These are phyloP conservation scores for Cinnamomum chago DNA, from an alignment of 164 flowering plant species.

Conservation along the genomic window DNA sequence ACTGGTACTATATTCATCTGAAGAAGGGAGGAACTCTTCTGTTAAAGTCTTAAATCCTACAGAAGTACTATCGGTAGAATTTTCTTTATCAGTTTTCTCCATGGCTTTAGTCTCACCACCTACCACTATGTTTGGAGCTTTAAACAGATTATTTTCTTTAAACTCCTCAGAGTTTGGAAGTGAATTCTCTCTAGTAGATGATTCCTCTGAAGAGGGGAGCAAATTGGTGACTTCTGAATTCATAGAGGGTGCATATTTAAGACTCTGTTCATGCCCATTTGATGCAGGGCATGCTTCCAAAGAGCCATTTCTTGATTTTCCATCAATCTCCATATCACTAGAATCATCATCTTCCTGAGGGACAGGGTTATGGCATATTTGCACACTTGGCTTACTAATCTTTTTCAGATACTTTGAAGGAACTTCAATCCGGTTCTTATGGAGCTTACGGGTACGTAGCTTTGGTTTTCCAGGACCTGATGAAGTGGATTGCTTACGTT, in stretches of 20 bases:
- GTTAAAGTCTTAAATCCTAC: background rate
- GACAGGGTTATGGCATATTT: conserved; percentile 2
- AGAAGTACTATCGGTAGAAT: background rate
- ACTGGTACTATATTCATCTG: conserved; percentile 1
- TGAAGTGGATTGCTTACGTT: conserved; percentile 19
- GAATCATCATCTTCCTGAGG: conserved; percentile 21
- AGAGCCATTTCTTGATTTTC: conserved; percentile 30
- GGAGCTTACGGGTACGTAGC: conserved; percentile 24
- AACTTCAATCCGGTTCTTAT: conserved; percentile 22
- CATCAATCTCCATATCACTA: conserved; percentile 39
- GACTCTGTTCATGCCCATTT: conserved; percentile 19
- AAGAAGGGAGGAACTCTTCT: conserved; percentile 6
- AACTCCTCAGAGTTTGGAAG: conserved; percentile 12
- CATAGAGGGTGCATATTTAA: background rate
- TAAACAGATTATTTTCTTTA: conserved; percentile 5
- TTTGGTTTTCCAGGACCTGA: conserved; percentile 27
- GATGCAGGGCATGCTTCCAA: conserved; percentile 13
- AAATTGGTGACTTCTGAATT: conserved; percentile 5
- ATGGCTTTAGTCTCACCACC: background rate
- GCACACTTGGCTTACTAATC: conserved; percentile 13
- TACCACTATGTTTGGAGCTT: background rate
- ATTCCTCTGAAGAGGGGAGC: conserved; percentile 1
- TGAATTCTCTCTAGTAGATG: conserved; percentile 6
- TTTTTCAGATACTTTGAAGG: conserved; percentile 18
- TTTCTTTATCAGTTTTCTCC: background rate